Conservation (phyloP, 2,329 filamentous ascomycete species). For the Byssoonygena ceratinophila region DNA sequence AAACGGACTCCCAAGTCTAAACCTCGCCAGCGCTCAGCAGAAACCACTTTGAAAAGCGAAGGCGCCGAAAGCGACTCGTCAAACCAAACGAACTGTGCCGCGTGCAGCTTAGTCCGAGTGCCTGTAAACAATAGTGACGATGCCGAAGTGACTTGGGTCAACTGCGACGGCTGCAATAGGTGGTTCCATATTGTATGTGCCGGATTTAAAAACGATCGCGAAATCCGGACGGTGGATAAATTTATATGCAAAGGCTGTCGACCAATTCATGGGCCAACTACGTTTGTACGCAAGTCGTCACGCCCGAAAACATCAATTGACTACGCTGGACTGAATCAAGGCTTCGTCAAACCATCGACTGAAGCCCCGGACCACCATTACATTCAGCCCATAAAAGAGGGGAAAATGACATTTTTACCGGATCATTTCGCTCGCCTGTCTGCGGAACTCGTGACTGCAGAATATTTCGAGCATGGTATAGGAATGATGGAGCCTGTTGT, state of each 20-base stretch:
- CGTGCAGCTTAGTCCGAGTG: constrained; percentile 47
- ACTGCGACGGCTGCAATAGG: constrained; percentile 56
- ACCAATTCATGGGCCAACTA: constrained; percentile 51
- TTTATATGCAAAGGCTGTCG: constrained; percentile 54
- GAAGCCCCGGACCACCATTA: constrained; percentile 58
- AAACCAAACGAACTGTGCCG: constrained; percentile 43
- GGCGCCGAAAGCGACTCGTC: constrained; percentile 20
- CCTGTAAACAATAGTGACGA: constrained; percentile 42
- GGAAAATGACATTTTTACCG: constrained; percentile 49
- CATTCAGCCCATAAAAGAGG: constrained; percentile 56
- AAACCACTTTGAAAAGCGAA: constrained; percentile 3
- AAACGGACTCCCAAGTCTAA: constrained; percentile 5
- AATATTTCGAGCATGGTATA: constrained; percentile 52
- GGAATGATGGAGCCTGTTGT: constrained; percentile 59
- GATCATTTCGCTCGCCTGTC: constrained; percentile 55
- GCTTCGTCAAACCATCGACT: constrained; percentile 53
- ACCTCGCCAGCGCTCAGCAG: background rate
- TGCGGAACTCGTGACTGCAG: constrained; percentile 52
- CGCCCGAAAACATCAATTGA: constrained; percentile 56
- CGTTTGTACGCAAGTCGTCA: constrained; percentile 56
- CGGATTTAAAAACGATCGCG: constrained; percentile 53
- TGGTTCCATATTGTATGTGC: constrained; percentile 61
- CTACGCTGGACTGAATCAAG: constrained; percentile 57
- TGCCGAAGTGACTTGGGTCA: constrained; percentile 51
- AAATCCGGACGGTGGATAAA: constrained; percentile 57